Base-by-base conservation (phyloP, 306 rosid genomes). In the Cicer judaicum region DNA sequence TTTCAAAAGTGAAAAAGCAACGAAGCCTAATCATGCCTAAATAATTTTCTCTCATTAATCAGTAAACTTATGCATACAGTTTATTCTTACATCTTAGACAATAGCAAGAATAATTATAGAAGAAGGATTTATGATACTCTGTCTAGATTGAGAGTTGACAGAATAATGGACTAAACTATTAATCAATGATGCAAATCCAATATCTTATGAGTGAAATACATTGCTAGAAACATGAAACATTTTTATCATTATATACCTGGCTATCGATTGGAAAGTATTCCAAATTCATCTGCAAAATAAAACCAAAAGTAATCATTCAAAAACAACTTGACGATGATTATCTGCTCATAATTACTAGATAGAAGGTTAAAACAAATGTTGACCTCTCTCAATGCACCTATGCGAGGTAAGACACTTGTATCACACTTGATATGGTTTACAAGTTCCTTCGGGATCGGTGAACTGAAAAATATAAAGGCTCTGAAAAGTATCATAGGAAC, bases 361-460 rank as follows among this genome's bases (percentile, higher is more conserved):
- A 61, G 8, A 64, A 77, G 62, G 64, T 19, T 64, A 65, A 48
- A 64, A 54, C 40, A 61, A 48, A 70, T 80, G 52, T 19, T 50
- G 39, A 93, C 98, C 98, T 91, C 97, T 87, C 92, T 81, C 76
- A 93, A 46, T 74, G 91, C 98, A 71, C 91, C 93, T 78, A 93
- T 89, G 79, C 96, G 98, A 10, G 98, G 96, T 85, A 90, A 82
- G 69, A 91, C 92, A 85, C 97, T 89, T 79, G 90, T 88, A 42
- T 91, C 97, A 62, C 77, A 14, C 88, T 87, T 88, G 83, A 94
- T 87, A 82, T 89, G 97, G 82, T 88, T 90, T 74, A 94, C 76
- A 89, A 77, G 80, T 74, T 89, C 97, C 89, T 79, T 87, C 15
- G 93, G 92, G 62, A 88, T 71, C 18, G 97, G 90, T 67, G 93